These are phyloP conservation scores for Dichomitus squalens DNA, from an alignment of 1,284 basidiomycete genomes.

Conservation along the genomic window DNA sequence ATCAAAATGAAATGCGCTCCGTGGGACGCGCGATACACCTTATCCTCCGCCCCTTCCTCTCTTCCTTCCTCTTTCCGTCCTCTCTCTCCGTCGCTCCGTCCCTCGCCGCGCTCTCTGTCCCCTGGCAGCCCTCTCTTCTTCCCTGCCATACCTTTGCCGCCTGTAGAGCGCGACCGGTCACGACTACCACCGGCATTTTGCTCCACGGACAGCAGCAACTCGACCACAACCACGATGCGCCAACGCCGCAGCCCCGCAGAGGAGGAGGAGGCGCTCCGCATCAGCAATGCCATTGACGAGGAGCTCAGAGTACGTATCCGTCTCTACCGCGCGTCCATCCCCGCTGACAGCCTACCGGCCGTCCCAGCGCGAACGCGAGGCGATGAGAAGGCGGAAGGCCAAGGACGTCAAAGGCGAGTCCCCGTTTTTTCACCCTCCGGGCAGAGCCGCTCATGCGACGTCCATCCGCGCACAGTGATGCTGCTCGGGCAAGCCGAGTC, in stretches of 20 bases:
- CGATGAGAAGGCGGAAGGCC: conserved; percentile 45
- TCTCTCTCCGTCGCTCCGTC: not conserved
- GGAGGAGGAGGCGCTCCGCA: conserved; percentile 51
- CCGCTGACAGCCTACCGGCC: not conserved
- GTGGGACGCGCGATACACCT: conserved; percentile 19
- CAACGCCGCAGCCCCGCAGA: conserved; percentile 31
- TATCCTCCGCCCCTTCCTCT: conserved; percentile 8
- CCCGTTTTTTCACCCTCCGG: not conserved
- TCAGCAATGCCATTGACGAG: conserved; percentile 71
- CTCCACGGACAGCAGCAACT: not conserved
- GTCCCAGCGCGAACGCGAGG: conserved; percentile 54
- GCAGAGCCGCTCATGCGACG: not conserved
- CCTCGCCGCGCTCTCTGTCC: not conserved
- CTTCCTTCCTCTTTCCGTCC: not conserved
- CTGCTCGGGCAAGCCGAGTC: conserved; percentile 78
- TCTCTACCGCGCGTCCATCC: not conserved
- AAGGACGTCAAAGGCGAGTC: conserved; percentile 65
- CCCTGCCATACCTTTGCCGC: not conserved
- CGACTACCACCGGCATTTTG: not conserved
- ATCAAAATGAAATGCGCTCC: conserved; percentile 20
- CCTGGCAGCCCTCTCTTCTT: not conserved
- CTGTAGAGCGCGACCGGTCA: not conserved
- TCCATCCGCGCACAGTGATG: conserved; percentile 28
- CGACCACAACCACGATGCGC: conserved; percentile 21
- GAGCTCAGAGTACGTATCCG: conserved; percentile 56